Base-by-base conservation (phyloP, 176 grass and related monocot genomes). In the Phoenix roebelenii region DNA sequence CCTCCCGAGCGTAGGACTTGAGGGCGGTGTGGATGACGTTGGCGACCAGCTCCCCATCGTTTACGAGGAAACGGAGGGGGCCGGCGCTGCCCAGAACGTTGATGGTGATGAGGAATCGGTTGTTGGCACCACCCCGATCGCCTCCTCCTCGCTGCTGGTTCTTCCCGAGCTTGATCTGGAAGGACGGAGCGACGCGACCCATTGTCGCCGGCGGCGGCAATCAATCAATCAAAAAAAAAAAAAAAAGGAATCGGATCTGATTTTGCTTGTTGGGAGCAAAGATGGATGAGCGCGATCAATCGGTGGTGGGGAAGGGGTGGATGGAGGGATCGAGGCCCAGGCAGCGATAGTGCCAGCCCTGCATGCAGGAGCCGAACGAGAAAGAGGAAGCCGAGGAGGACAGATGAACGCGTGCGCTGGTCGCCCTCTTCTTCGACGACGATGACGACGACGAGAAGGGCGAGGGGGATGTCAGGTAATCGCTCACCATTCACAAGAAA, bases 311-410 rank as follows among this genome's bases (percentile, higher is more conserved):
- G 61, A 14, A 24, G 14, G 5, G 10, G 17, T 0, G 5, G 22
- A 52, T 23, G 78, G 73, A 85, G 9, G 87, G 87, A 61, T 86
- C 87, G 51, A 90, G 72, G 60, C 87, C 87, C 79, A 82, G 80
- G 72, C 87, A 90, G 60, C 87, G 82, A 82, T 85, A 83, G 82
- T 90, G 67, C 87, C 87, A 90, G 67, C 87, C 87, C 82, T 83
- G 82, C 87, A 90, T 90, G 87, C 82, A 90, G 55, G 64, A 82
- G n/a, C 78, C 82, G 79, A 79, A 90, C 61, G 59, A 51, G 87
- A 68, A 58, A 44, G 75, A 72, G 28, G 28, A 30, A 5, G 28
- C 5, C 28, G 5, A 30, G 28, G 28, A 30, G 76, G 68, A 73
- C 25, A 22, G 64, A 32, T 19, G n/a, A 55, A 32, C 68, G 58